Evolutionary conservation across 306 rosid genomes (phyloP).

Genomic region (Lathyrus aphaca): DNA sequence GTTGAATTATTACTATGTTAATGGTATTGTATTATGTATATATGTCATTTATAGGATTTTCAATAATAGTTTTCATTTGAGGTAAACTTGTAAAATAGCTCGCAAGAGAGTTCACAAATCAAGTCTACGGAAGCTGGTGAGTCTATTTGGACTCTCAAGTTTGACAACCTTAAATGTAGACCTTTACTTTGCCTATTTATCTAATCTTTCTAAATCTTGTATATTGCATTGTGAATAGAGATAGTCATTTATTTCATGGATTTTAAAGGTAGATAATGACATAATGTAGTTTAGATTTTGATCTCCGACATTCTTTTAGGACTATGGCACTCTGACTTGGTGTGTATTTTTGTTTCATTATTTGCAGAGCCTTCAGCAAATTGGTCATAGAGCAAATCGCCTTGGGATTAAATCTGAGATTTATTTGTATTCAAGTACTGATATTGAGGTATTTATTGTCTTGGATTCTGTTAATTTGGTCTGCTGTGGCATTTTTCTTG

Average conservation of each 20-base stretch:
- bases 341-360: conserved; percentile 31
- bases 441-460: conserved; percentile 74
- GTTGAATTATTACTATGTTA: conserved; percentile 2
- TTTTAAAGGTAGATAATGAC: conserved; percentile 30
- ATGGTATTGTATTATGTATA: neutral
- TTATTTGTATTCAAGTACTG: conserved; percentile 87
- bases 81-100: neutral
- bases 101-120: neutral
- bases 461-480: conserved; percentile 30
- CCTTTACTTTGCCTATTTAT: conserved; percentile 1
- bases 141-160: neutral
- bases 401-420: conserved; percentile 67
- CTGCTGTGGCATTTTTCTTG: conserved; percentile 17
- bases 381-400: conserved; percentile 88
- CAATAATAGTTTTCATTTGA: neutral
- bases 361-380: conserved; percentile 87
- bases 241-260: conserved; percentile 29
- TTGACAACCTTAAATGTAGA: conserved; percentile 1
- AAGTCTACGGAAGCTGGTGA: neutral
- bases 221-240: conserved; percentile 1
- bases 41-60: neutral
- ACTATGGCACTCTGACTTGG: conserved; percentile 11
- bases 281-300: conserved; percentile 25
- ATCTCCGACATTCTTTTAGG: conserved; percentile 29
- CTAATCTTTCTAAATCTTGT: neutral